Conservation (phyloP, 1,284 basidiomycete genomes). For the Pseudozyma thailandica region DNA sequence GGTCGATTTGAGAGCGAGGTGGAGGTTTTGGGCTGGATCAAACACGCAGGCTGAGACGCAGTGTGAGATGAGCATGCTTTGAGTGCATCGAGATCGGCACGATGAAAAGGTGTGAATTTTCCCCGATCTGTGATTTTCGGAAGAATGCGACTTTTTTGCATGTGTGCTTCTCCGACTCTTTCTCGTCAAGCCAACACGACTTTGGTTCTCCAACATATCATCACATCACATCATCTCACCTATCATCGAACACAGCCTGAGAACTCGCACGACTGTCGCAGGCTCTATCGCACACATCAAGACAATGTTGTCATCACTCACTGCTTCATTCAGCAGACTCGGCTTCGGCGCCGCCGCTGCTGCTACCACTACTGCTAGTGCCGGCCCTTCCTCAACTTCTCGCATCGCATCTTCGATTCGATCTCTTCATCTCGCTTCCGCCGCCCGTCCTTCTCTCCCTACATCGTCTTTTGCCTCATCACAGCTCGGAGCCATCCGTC, state of each 20-base stretch:
- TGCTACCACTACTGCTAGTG: constrained; percentile 8
- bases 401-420: constrained; percentile 12
- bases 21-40: constrained; percentile 3
- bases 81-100: not conserved
- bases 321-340: constrained; percentile 27
- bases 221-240: not conserved
- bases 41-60: not conserved
- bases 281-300: not conserved
- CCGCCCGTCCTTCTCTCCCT: constrained; percentile 9
- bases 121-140: not conserved
- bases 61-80: not conserved
- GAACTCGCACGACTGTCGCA: not conserved
- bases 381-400: constrained; percentile 16
- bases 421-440: constrained; percentile 16
- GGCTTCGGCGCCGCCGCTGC: constrained; percentile 11
- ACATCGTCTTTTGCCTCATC: not conserved
- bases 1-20: not conserved
- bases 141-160: constrained; percentile 3
- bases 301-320: constrained; percentile 33
- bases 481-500: constrained; percentile 66
- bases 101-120: not conserved
- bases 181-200: not conserved
- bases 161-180: not conserved
- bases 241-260: not conserved
- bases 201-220: not conserved